Evolutionary conservation across 148 eudicot genomes (phyloP), one percentile per base, ranked within the genome.

Genomic region (Arctostaphylos glauca): DNA sequence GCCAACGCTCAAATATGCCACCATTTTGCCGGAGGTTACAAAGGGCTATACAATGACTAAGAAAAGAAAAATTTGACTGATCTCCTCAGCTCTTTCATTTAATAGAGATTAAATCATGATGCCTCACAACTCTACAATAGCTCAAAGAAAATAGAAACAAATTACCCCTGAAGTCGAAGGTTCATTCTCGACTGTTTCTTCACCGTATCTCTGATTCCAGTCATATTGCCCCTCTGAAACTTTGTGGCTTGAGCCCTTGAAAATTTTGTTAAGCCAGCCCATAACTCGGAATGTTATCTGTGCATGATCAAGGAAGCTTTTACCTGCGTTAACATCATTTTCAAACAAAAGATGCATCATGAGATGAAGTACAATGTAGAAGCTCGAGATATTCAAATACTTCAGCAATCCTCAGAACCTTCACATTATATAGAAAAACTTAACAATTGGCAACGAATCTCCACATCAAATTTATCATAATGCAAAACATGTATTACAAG

Each of bases 241-340:
- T 54, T 84, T 88, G 83, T 92, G 89, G 81, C 86, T 86, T 64
- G 95, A 94, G 83, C 93, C 93, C 84, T 91, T 92, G 81, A 94
- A 92, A 86, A 94, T 79, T 85, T 91, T 94, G 91, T 89, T 94
- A 72, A 92, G 90, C 98, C 98, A 92, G 31, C 98, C 95, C 95
- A 94, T 94, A 59, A 84, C 59, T 23, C 23, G 54, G 81, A 74
- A 78, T 77, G 82, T 54, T 81, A 86, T 83, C 79, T 83, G 83
- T 78, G 78, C 89, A 88, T 84, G 78, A 75, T 64, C 82, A 81
- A 74, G 47, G 2, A 81, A 75, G 41, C 53, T 9, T 74, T 82
- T 59, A 83, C 83, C 91, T 90, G 90, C 85, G 80, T 15, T 78
- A 81, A 9, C 52, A 77, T 43, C 44, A 83, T 62, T 23, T 67